These are phyloP conservation scores for Talaromyces verruculosus DNA, from an alignment of 2,329 filamentous ascomycete genomes.

Conservation along the genomic window DNA sequence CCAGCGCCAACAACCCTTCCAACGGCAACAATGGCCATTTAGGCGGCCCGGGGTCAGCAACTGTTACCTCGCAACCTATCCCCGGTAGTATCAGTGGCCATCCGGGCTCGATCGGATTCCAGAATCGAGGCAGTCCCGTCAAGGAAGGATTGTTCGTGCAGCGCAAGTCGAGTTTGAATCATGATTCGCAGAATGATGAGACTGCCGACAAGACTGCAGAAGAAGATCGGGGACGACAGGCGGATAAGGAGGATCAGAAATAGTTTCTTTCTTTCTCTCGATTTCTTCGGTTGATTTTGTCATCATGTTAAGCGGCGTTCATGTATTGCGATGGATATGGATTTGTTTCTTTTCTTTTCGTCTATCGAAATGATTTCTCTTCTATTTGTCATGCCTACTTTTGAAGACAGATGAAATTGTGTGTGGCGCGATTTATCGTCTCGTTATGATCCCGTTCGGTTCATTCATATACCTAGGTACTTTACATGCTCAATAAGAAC, in stretches of 20 bases:
- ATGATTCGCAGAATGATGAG: conserved; percentile 3
- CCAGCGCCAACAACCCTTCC: conserved; percentile 39
- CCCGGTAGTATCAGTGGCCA: conserved; percentile 46
- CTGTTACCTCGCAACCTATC: conserved; percentile 35
- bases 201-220: not conserved
- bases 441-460: not conserved
- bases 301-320: conserved; percentile 16
- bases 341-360: not conserved
- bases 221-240: conserved; percentile 9
- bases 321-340: conserved; percentile 17
- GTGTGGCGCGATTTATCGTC: not conserved
- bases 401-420: not conserved
- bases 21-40: conserved; percentile 7
- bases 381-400: not conserved
- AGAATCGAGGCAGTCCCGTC: conserved; percentile 75
- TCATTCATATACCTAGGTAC: not conserved
- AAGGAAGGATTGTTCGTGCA: conserved; percentile 82
- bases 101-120: conserved; percentile 43
- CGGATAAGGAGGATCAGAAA: not conserved
- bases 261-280: not conserved
- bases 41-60: not conserved
- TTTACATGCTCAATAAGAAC: not conserved
- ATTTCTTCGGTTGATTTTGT: conserved; percentile 16
- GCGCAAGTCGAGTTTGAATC: conserved; percentile 67
- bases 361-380: not conserved